Base-by-base conservation (phyloP, 306 rosid genomes). In the Rosa multiflora region DNA sequence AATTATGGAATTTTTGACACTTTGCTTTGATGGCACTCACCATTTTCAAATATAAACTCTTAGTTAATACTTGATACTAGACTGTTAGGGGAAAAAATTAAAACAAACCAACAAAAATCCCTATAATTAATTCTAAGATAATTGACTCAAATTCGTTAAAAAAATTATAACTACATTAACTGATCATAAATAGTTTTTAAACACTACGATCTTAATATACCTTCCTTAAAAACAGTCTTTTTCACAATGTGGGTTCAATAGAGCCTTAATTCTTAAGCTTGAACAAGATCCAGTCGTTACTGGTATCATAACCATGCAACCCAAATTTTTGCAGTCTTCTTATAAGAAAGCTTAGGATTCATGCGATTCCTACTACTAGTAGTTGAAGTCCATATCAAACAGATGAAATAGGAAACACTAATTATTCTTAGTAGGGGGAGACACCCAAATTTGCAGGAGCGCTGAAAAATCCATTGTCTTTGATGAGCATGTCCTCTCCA, bases 401-500 rank as follows among this genome's bases (percentile, higher is more conserved):
- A 62, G 35, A n/a, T 29, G 51, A 58, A 64, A 53, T 66, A 15
- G 37, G 62, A 62, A 43, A 44, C 63, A n/a, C 67, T 26, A 58
- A 75, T 51, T 67, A 58, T 74, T 13, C 81, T 75, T 82, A 90
- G 90, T 83, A 92, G 82, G 94, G 97, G 80, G 94, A 89, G 83
- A 92, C 88, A 18, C 92, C 91, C 77, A 88, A 84, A 78, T 91
- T 90, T 1, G 93, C 48, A 8, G 76, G 20, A 75, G 74, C 29
- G 12, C 59, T 64, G 71, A 85, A 93, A 86, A 79, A 88, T 39
- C 86, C 98, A 77, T 67, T 67, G 29, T 92, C 97, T 80, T 90
- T 92, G 88, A 87, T 80, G 9, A 91, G 85, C 87, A 88, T 78
- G 55, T 90, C 96, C 67, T 92, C 98, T 77, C 88, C 87, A 56